These are phyloP conservation scores for Sclerotinia spermophila DNA, from an alignment of 2,329 filamentous ascomycete genomes.

Conservation along the genomic window DNA sequence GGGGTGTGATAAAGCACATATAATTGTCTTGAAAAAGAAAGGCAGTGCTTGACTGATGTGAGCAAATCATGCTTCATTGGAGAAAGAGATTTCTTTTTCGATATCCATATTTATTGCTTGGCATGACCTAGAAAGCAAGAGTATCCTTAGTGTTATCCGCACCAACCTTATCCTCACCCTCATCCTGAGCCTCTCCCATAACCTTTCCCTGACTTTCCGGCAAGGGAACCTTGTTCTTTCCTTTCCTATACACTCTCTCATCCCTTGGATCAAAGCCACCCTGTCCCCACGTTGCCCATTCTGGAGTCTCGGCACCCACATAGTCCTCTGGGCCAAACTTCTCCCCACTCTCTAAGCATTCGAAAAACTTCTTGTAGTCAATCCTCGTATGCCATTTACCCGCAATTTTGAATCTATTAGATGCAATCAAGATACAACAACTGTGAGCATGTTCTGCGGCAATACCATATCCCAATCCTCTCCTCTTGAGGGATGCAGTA, in stretches of 20 bases:
- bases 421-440: conserved; percentile 86
- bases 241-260: conserved; percentile 81
- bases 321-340: conserved; percentile 86
- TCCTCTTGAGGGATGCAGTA: conserved; percentile 61
- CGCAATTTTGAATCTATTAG: conserved; percentile 70
- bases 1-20: not conserved
- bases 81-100: not conserved
- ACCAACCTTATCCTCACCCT: not conserved
- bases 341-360: conserved; percentile 66
- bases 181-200: conserved; percentile 12
- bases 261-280: conserved; percentile 93
- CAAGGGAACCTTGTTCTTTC: conserved; percentile 46
- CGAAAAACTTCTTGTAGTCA: conserved; percentile 85
- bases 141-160: not conserved
- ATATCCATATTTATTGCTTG: not conserved
- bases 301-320: conserved; percentile 76
- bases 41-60: not conserved
- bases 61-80: not conserved
- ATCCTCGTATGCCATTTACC: conserved; percentile 90
- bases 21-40: not conserved
- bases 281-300: conserved; percentile 93
- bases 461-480: conserved; percentile 81
- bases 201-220: conserved; percentile 23
- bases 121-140: not conserved
- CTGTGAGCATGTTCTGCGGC: conserved; percentile 93